These are phyloP conservation scores for Aspergillus caelatus DNA, from an alignment of 2,329 filamentous ascomycete genomes.

Conservation along the genomic window DNA sequence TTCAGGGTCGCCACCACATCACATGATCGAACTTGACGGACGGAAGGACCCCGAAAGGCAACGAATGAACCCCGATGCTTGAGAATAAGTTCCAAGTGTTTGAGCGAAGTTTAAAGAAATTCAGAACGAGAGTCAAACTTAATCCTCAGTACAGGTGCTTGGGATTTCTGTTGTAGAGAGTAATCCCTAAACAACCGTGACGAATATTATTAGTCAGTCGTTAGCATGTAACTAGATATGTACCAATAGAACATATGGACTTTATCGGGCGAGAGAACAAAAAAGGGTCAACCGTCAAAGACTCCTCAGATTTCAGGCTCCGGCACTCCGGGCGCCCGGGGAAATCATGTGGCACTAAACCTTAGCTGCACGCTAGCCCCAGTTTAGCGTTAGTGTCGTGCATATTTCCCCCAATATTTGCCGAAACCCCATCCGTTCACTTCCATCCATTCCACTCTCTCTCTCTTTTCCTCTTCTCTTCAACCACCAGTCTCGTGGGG, in stretches of 20 bases:
- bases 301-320: not conserved
- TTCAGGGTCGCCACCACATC: not conserved
- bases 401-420: not conserved
- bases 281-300: not conserved
- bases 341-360: constrained; percentile 6
- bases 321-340: not conserved
- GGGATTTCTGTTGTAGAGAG: not conserved
- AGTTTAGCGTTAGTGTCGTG: not conserved
- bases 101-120: not conserved
- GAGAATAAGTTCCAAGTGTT: too few species aligned
- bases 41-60: not conserved
- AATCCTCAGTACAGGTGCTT: not conserved
- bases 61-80: not conserved
- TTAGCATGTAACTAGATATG: too few species aligned
- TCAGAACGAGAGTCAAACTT: not conserved
- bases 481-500: not conserved
- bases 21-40: not conserved
- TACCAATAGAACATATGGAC: too few species aligned
- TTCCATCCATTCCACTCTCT: not conserved
- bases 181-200: not conserved
- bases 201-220: not conserved
- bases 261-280: not conserved
- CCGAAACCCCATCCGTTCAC: constrained; percentile 2
- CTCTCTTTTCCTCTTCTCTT: not conserved
- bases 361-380: not conserved